Percentiles rank a stretch among this genome's conserved stretches.
Conservation (phyloP, 2,329 filamentous ascomycete genomes). For the Pestalotiopsis sp. region DNA sequence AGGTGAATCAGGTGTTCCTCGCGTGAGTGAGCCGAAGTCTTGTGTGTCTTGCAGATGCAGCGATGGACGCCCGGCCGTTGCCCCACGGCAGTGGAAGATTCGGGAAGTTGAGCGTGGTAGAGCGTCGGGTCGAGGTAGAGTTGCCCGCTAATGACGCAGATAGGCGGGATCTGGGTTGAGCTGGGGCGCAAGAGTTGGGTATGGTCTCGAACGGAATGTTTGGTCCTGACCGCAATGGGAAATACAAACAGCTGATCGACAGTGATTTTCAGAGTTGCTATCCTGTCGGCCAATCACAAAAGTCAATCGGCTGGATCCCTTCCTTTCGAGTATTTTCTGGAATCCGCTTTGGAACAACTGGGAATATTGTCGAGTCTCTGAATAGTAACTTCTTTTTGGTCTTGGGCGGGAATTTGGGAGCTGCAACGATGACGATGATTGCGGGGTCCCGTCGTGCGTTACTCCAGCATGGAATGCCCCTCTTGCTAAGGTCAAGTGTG, state of each 20-base stretch:
- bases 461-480: neutral
- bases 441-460: slow-evolving; percentile 3
- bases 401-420: neutral
- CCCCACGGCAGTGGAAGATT: slow-evolving; percentile 17
- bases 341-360: neutral
- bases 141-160: slow-evolving; percentile 8
- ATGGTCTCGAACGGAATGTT: neutral
- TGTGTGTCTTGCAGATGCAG: neutral
- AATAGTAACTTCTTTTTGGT: neutral
- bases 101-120: slow-evolving; percentile 12
- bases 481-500: neutral
- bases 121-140: neutral
- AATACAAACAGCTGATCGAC: neutral
- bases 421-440: slow-evolving; percentile 8
- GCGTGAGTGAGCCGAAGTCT: neutral
- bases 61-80: neutral
- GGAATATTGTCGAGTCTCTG: neutral
- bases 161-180: neutral
- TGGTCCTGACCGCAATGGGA: neutral
- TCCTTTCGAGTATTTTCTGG: slow-evolving; percentile 12
- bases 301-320: neutral
- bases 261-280: neutral
- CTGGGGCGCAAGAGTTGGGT: neutral
- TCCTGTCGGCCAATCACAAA: neutral
- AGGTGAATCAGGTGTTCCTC: slow-evolving; percentile 1